These are phyloP conservation scores for Suaeda aralocaspica DNA, from an alignment of 148 eudicot species.

Conservation along the genomic window DNA sequence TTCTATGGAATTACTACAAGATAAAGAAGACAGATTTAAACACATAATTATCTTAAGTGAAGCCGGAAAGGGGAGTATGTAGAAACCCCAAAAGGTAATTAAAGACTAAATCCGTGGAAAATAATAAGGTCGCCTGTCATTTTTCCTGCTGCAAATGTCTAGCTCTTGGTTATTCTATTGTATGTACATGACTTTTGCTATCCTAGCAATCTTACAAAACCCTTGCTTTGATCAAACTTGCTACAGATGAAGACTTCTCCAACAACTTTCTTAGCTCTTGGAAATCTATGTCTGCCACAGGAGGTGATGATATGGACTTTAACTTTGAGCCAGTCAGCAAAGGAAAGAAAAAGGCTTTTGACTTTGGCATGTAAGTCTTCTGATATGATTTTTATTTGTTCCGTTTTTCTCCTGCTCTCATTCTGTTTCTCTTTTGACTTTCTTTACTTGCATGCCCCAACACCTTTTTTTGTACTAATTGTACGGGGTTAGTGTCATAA, in stretches of 20 bases:
- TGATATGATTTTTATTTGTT: constrained; percentile 6
- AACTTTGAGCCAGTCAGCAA: constrained; percentile 55
- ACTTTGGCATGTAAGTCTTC: constrained; percentile 71
- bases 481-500: too few species aligned
- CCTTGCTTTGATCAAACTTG: neutral
- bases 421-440: too few species aligned
- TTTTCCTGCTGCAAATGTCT: neutral
- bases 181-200: neutral
- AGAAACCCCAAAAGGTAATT: neutral
- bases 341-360: constrained; percentile 67
- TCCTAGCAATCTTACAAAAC: neutral
- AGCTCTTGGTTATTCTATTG: neutral
- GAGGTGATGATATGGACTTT: constrained; percentile 67
- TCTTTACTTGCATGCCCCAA: too few species aligned
- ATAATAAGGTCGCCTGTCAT: neutral
- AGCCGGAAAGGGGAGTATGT: neutral
- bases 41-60: neutral
- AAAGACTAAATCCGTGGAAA: too few species aligned
- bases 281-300: constrained; percentile 54
- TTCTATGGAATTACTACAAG: neutral
- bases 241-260: constrained; percentile 68
- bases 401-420: too few species aligned
- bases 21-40: too few species aligned
- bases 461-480: too few species aligned
- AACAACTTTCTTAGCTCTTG: constrained; percentile 75